Percentiles rank a stretch among this genome's conserved stretches.
These are phyloP conservation scores for Hyaloscypha hepaticicola DNA, from an alignment of 495 filamentous ascomycete species.

Conservation along the genomic window DNA sequence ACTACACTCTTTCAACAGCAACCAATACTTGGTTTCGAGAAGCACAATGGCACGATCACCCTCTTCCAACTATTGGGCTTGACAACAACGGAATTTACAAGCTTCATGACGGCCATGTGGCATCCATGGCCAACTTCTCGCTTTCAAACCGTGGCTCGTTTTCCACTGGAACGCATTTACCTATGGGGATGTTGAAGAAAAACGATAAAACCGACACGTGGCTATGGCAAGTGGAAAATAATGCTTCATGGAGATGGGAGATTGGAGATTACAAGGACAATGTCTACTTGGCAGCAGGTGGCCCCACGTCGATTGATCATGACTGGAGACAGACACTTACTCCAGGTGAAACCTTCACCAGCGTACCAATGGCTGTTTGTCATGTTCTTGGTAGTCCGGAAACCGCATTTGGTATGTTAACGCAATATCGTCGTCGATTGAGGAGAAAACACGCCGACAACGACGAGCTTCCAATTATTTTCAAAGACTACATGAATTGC, in stretches of 20 bases:
- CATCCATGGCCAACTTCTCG: background rate
- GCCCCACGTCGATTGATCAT: conserved; percentile 1
- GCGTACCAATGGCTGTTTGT: background rate
- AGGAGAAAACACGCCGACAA: conserved; percentile 2
- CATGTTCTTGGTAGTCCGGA: background rate
- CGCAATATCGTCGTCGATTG: background rate
- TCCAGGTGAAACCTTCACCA: conserved; percentile 1
- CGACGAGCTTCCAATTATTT: conserved; percentile 3
- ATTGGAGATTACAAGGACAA: conserved; percentile 5
- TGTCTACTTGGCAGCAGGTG: conserved; percentile 4
- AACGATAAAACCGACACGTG: conserved; percentile 1
- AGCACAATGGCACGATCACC: conserved; percentile 7
- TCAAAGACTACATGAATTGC: conserved; percentile 9
- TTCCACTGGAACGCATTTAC: conserved; percentile 3
- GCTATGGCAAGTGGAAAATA: conserved; percentile 10
- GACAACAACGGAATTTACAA: conserved; percentile 1
- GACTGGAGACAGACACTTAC: background rate
- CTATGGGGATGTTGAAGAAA: background rate
- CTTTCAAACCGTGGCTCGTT: conserved; percentile 6
- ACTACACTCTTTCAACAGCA: background rate
- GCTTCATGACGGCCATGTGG: background rate
- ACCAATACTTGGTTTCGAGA: conserved; percentile 9
- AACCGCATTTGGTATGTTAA: background rate
- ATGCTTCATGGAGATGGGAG: conserved; percentile 11
- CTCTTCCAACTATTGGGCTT: background rate